Percentiles rank a stretch among this genome's conserved stretches.
These are phyloP conservation scores for Cladophialophora psammophila DNA, from an alignment of 2,329 filamentous ascomycete species.

Conservation along the genomic window DNA sequence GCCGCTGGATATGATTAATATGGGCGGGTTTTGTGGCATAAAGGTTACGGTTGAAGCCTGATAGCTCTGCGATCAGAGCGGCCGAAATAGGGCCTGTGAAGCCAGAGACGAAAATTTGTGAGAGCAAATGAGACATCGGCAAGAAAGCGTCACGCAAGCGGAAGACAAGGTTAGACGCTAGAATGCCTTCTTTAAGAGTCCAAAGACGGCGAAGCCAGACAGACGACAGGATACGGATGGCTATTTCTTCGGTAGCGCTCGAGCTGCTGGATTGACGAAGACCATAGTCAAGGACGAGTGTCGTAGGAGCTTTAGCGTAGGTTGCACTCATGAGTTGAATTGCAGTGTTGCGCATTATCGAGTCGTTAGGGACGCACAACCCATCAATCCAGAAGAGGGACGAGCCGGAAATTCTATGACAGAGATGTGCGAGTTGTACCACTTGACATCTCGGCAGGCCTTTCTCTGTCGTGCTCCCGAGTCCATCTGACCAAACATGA, in stretches of 20 bases:
- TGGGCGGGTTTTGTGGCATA: background rate
- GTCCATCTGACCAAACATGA: conserved; percentile 7
- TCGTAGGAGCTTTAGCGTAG: background rate
- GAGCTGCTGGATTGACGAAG: conserved; percentile 1
- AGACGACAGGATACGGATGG: conserved; percentile 5
- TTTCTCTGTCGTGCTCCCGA: conserved; percentile 8
- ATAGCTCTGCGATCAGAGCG: background rate
- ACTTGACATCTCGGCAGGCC: conserved; percentile 4
- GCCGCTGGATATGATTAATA: background rate
- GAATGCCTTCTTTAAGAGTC: conserved; percentile 4
- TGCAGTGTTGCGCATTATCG: conserved; percentile 4
- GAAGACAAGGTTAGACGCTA: conserved; percentile 5
- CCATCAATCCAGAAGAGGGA: conserved; percentile 5
- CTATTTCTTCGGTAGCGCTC: background rate
- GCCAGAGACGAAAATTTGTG: conserved; percentile 1
- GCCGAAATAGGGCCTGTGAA: background rate
- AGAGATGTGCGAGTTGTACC: background rate
- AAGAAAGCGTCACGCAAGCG: background rate
- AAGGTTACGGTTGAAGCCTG: background rate
- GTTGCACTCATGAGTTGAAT: background rate
- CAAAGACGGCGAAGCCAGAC: conserved; percentile 7
- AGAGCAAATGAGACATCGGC: conserved; percentile 2
- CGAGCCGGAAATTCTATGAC: background rate
- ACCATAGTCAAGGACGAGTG: background rate
- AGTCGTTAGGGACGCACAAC: background rate